Conservation (phyloP, 805 yeast species). For the Spencermartinsiella europaea region DNA sequence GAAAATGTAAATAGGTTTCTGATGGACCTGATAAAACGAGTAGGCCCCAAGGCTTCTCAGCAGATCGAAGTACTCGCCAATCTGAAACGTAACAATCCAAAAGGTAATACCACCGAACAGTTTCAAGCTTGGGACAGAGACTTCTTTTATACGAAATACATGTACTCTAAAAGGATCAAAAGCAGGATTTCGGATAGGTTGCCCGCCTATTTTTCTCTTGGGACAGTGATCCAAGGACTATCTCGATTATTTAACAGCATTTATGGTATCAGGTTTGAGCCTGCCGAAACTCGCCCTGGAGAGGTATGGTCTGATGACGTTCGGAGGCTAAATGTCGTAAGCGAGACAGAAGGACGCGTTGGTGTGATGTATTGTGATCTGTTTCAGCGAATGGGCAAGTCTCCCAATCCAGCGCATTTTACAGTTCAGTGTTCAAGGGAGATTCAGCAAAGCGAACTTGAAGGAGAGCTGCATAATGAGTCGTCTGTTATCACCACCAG, state of each 20-base stretch:
- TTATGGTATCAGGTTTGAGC: slow-evolving; percentile 72
- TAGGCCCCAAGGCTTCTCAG: slow-evolving; percentile 47
- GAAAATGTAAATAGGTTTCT: slow-evolving; percentile 70
- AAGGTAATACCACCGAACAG: slow-evolving; percentile 12
- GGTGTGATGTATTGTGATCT: slow-evolving; percentile 88
- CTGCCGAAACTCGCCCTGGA: slow-evolving; percentile 56
- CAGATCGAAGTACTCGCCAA: slow-evolving; percentile 46
- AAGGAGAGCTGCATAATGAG: slow-evolving; percentile 6
- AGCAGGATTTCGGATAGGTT: slow-evolving; percentile 39
- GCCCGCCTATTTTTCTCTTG: slow-evolving; percentile 73
- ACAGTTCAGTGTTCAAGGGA: slow-evolving; percentile 92
- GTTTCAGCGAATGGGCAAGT: slow-evolving; percentile 69
- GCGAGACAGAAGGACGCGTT: slow-evolving; percentile 54
- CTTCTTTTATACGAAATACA: slow-evolving; percentile 41
- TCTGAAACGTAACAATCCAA: slow-evolving; percentile 34
- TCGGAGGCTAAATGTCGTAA: slow-evolving; percentile 69
- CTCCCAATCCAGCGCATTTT: slow-evolving; percentile 89
- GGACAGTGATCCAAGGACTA: slow-evolving; percentile 79
- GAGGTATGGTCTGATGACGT: slow-evolving; percentile 91
- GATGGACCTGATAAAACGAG: slow-evolving; percentile 48
- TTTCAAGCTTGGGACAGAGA: slow-evolving; percentile 93
- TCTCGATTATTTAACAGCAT: slow-evolving; percentile 62
- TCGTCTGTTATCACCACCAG: slow-evolving; percentile 14
- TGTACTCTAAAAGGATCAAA: slow-evolving; percentile 26
- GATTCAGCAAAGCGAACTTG: slow-evolving; percentile 33